Percentiles rank a stretch among this genome's conserved stretches.
Evolutionary conservation across 2,329 filamentous ascomycete species (phyloP).

Genomic region (Colletotrichum sp.): DNA sequence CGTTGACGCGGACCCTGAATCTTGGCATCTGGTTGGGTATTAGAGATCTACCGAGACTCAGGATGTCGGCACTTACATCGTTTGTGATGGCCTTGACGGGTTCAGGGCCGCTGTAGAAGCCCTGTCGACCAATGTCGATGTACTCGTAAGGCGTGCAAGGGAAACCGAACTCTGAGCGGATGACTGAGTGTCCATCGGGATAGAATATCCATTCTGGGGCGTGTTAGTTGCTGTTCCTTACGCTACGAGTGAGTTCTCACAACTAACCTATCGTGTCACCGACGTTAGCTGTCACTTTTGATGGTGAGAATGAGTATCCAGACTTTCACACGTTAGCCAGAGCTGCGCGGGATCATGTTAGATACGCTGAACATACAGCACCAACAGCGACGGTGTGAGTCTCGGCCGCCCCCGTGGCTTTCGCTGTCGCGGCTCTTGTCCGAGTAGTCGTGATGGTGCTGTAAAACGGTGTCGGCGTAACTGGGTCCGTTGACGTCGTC

Average conservation of each 20-base stretch:
- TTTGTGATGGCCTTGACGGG: constrained; percentile 49
- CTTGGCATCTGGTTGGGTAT: constrained; percentile 46
- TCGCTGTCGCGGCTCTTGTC: not conserved
- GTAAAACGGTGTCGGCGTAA: not conserved
- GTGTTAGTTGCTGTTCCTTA: not conserved
- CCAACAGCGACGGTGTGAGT: constrained; percentile 20
- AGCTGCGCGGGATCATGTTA: not conserved
- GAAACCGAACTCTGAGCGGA: constrained; percentile 59
- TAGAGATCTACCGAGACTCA: constrained; percentile 13
- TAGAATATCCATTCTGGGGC: constrained; percentile 62
- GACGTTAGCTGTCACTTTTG: constrained; percentile 34
- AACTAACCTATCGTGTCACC: constrained; percentile 52
- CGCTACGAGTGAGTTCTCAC: not conserved
- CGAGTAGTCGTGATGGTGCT: not conserved
- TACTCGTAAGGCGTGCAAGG: constrained; percentile 69
- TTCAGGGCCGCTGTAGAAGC: constrained; percentile 59
- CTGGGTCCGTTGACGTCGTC: not conserved
- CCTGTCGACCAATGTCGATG: constrained; percentile 47
- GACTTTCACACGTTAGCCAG: constrained; percentile 12
- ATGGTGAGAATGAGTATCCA: constrained; percentile 35
- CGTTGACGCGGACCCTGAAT: constrained; percentile 55
- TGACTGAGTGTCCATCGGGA: constrained; percentile 67
- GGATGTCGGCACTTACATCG: constrained; percentile 40
- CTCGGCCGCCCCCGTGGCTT: not conserved
- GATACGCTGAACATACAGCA: not conserved